Base-by-base conservation (phyloP, 2,329 filamentous ascomycete genomes). In the Dendryphion nanum region DNA sequence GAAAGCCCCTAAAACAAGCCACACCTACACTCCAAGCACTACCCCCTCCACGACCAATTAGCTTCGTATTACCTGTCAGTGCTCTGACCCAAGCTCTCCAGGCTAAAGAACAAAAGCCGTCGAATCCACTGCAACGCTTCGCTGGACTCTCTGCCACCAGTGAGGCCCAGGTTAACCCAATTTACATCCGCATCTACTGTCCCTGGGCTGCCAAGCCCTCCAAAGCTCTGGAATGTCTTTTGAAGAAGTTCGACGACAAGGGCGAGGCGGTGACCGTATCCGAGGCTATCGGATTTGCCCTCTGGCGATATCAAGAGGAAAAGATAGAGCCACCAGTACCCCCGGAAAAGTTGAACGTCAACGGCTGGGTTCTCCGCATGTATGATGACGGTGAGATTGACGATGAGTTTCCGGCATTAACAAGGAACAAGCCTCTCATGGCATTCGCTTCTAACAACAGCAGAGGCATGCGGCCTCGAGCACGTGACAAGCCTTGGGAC, bases 341-440 rank as follows among this genome's bases (percentile, higher is more conserved):
- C 0, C 61, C 70, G 2, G 78, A 82, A 35, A 86, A 88, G 56
- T 72, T 81, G 36, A 88, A 87, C 51, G 83, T 90, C 51, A 91
- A 91, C 56, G 82, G 82, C 71, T 93, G 86, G 85, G 87, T 82
- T 17, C 68, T 94, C 39, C 78, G 86, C 28, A 89, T 94, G 81
- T 86, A 90, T 6, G 81, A 93, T 57, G 86, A 87, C 39, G 88
- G 85, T 33, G 87, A 93, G 56, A 82, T 91, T 1, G 87, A 94
- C 50, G 85, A 89, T 48, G 88, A 93, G 56, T 93, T 93, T 48
- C 86, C 86, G 20, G 82, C 87, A 0, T 73, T 93, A 28, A 83
- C 86, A 41, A 77, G 87, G 23, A 87, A 79, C 16, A 85, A 85
- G 53, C 77, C 82, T 2, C 74, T 93, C n/a, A 79, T 78, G 5